Conservation (phyloP, 768 basidiomycete genomes). For the Rubroboletus satanas region DNA sequence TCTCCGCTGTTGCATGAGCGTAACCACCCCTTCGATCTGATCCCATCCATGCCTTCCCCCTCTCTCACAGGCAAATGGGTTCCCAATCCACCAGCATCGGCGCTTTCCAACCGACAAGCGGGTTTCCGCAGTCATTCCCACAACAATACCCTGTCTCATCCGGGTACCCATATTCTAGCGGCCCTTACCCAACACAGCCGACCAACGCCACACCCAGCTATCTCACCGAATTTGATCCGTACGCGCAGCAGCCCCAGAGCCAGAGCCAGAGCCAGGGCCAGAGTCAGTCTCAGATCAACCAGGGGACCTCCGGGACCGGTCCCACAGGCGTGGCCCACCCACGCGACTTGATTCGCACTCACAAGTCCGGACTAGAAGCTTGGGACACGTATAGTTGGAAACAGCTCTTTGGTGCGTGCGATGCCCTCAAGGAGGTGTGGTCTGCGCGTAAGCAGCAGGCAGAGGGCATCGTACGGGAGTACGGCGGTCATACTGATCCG, state of each 20-base stretch:
- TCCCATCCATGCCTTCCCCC: neutral
- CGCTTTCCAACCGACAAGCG: conserved; percentile 48
- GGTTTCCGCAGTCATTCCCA: conserved; percentile 38
- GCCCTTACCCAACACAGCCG: conserved; percentile 26
- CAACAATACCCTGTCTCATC: conserved; percentile 39
- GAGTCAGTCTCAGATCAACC: neutral
- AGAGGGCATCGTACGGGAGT: conserved; percentile 41
- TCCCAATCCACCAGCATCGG: conserved; percentile 30
- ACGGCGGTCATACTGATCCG: conserved; percentile 39
- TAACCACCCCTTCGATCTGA: neutral
- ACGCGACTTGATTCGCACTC: conserved; percentile 58
- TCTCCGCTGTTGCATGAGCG: neutral
- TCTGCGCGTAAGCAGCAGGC: conserved; percentile 54
- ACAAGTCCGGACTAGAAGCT: conserved; percentile 65
- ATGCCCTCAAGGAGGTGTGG: conserved; percentile 66
- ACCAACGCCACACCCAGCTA: conserved; percentile 20
- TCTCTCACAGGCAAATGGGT: conserved; percentile 23
- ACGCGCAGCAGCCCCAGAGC: conserved; percentile 15
- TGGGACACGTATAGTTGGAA: conserved; percentile 75
- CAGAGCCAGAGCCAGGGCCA: neutral
- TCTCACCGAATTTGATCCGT: conserved; percentile 42
- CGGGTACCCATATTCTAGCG: conserved; percentile 28
- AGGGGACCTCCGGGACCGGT: conserved; percentile 3
- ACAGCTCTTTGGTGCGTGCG: conserved; percentile 59
- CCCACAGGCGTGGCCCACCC: conserved; percentile 51